Evolutionary conservation across 2,329 filamentous ascomycete species (phyloP), one percentile per base, ranked within the genome.

Genomic region (Mycogone perniciosa): DNA sequence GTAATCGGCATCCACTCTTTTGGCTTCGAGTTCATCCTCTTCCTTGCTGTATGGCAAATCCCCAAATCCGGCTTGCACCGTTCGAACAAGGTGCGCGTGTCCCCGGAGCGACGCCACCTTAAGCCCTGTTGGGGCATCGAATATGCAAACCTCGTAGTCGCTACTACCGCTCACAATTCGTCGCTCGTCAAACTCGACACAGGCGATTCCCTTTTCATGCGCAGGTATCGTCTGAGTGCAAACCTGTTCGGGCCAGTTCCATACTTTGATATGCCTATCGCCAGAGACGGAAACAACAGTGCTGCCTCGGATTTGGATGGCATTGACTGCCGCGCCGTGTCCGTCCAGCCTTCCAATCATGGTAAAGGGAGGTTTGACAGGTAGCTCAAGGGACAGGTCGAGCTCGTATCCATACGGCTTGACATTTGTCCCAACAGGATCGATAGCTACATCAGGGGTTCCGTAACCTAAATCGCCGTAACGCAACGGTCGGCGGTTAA

Each of bases 151-250:
- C 38, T 93, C 91, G 64, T 95, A 90, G 67, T 99, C 93, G 60
- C 91, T 96, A 67, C 91, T 96, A 3, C 93, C 93, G 60, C 89
- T 96, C 46, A 99, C 89, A 56, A 99, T 95, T 20, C 93, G 82
- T 46, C 89, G 84, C 29, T 89, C 90, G 64, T 99, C 93, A 63
- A 93, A 97, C 68, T 99, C 92, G 11, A 99, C 91, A 66, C 93
- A 99, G 3, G 93, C 93, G 60, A 99, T 97, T 31, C 93, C 93
- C 66, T 99, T 99, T 56, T 82, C 82, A 62, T 99, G 93, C 2
- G 92, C 93, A 37, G 88, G 76, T 33, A 95, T 83, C 1, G 88
- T 95, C 60, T 87, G 82, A 41, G 80, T 77, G 65, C 88, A 92
- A 40, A 79, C 73, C 51, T 89, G 88, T 6, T 82, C 87, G 13